Evolutionary conservation across 2,329 filamentous ascomycete genomes (phyloP).

Genomic region (Penicillium glabrum): DNA sequence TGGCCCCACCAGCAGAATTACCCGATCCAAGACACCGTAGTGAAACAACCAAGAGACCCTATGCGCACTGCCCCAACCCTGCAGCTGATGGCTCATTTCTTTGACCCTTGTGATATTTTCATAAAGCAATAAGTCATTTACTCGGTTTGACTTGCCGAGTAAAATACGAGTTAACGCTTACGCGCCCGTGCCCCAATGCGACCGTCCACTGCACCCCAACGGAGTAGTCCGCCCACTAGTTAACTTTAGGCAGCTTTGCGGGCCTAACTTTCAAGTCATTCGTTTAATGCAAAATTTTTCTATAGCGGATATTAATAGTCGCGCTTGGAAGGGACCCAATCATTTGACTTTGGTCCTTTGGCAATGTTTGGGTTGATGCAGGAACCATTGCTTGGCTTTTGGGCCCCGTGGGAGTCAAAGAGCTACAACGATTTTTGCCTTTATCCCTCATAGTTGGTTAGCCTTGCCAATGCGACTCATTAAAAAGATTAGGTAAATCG

Average conservation of each 20-base stretch:
- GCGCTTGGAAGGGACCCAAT: background rate
- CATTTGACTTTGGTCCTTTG: background rate
- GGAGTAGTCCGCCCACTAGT: background rate
- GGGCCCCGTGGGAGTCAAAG: background rate
- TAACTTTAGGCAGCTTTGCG: background rate
- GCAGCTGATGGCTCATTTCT: background rate
- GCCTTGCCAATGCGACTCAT: background rate
- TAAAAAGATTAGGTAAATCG: background rate
- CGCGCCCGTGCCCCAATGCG: slow-evolving; percentile 9
- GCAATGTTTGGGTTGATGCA: slow-evolving; percentile 4
- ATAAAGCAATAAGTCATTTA: background rate
- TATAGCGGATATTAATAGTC: background rate
- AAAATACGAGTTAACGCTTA: background rate
- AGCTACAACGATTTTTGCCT: background rate
- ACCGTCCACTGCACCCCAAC: slow-evolving; percentile 6
- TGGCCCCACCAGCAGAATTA: background rate
- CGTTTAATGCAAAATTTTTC: background rate
- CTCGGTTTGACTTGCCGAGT: background rate
- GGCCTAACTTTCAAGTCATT: background rate
- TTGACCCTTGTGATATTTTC: background rate
- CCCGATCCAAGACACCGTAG: slow-evolving; percentile 2
- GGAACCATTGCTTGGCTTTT: slow-evolving; percentile 8
- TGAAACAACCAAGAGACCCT: background rate
- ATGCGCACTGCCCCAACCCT: background rate
- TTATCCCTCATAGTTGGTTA: background rate